Percentiles rank a stretch among this genome's conserved stretches.
These are phyloP conservation scores for Mycosphaerelloides madeirae DNA, from an alignment of 2,329 filamentous ascomycete genomes.

Conservation along the genomic window DNA sequence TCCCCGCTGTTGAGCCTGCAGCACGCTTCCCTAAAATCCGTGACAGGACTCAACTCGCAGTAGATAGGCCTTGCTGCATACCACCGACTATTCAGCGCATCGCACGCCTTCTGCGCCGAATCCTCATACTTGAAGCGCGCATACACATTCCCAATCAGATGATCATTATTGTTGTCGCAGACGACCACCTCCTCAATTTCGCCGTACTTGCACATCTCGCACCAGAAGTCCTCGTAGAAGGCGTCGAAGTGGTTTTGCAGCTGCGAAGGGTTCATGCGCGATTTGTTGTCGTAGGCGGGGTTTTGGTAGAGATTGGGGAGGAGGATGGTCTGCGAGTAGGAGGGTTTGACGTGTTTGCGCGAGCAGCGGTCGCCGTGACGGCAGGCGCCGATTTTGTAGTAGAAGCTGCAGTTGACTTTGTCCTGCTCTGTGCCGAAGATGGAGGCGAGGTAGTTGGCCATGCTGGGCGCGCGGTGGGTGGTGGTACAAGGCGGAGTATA, in stretches of 20 bases:
- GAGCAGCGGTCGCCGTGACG: slow-evolving; percentile 97
- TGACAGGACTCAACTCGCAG: slow-evolving; percentile 94
- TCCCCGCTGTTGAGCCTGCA: slow-evolving; percentile 92
- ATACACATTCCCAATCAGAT: slow-evolving; percentile 98
- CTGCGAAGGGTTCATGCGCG: slow-evolving; percentile 93
- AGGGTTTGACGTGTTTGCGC: slow-evolving; percentile 98
- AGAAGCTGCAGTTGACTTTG: slow-evolving; percentile 98
- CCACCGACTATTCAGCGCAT: slow-evolving; percentile 90
- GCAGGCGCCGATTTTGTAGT: slow-evolving; percentile 99
- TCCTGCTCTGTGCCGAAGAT: slow-evolving; percentile 99
- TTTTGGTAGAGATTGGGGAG: slow-evolving; percentile 99
- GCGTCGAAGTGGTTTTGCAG: slow-evolving; percentile 99
- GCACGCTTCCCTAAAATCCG: slow-evolving; percentile 96
- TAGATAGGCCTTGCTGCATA: slow-evolving; percentile 97
- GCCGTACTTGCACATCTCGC: slow-evolving; percentile 98
- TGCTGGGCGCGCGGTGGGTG: slow-evolving; percentile 9
- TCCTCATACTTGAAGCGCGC: slow-evolving; percentile 99
- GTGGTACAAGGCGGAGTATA: too few species aligned
- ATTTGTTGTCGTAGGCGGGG: slow-evolving; percentile 73
- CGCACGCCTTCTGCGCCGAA: slow-evolving; percentile 85
- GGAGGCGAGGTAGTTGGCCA: slow-evolving; percentile 63
- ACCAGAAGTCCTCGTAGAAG: slow-evolving; percentile 99
- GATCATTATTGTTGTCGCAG: slow-evolving; percentile 99
- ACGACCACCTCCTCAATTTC: slow-evolving; percentile 97
- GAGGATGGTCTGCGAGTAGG: slow-evolving; percentile 94